Conservation (phyloP, 2,329 filamentous ascomycete species). For the Phaeomoniella chlamydospora region DNA sequence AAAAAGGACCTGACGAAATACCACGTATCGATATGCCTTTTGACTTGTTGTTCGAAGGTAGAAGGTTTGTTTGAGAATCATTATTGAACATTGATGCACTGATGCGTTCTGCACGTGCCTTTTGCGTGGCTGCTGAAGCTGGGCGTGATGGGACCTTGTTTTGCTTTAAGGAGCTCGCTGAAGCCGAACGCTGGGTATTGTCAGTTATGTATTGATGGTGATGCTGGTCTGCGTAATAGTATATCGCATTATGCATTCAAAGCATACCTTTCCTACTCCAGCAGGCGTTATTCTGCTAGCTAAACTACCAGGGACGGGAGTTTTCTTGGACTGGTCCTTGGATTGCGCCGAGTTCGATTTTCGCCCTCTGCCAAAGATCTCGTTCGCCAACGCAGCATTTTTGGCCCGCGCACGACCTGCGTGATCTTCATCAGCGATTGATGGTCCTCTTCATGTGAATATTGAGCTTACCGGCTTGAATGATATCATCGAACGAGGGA, state of each 20-base stretch:
- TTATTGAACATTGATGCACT: constrained; percentile 12
- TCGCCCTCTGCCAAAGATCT: constrained; percentile 42
- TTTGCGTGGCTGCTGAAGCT: constrained; percentile 17
- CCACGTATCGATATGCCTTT: constrained; percentile 41
- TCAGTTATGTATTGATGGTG: constrained; percentile 4
- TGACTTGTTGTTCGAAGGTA: constrained; percentile 7
- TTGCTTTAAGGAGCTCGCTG: constrained; percentile 4
- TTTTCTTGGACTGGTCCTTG: neutral
- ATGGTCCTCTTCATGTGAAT: too few species aligned
- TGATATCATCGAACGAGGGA: constrained; percentile 35
- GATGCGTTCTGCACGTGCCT: constrained; percentile 18
- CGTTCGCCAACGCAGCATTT: constrained; percentile 41
- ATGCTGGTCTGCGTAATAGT: neutral
- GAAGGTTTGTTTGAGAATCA: constrained; percentile 17
- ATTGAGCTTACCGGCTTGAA: constrained; percentile 29
- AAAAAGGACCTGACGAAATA: constrained; percentile 33
- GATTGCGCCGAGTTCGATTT: neutral
- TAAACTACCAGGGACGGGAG: constrained; percentile 16
- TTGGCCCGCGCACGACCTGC: constrained; percentile 39
- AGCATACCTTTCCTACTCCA: constrained; percentile 41
- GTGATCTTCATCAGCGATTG: too few species aligned
- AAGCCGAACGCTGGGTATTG: constrained; percentile 2
- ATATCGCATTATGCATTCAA: too few species aligned
- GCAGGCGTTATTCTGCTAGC: constrained; percentile 36
- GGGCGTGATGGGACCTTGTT: constrained; percentile 9